Conservation (phyloP, 2,329 filamentous ascomycete genomes). For the Monosporascus sp. region DNA sequence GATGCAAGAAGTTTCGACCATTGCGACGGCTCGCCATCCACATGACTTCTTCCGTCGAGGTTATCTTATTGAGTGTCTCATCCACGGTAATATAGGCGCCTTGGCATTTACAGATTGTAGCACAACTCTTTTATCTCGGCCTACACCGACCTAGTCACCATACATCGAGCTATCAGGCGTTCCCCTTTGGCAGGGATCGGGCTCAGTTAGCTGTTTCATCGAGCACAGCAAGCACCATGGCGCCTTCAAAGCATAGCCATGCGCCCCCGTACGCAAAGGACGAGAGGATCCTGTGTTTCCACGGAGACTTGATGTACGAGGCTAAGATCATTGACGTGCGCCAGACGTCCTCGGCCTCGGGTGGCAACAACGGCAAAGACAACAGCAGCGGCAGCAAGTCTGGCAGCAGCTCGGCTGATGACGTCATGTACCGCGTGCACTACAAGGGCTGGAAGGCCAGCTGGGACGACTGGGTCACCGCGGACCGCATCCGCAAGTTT, state of each 20-base stretch:
- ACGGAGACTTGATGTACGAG: conserved; percentile 95
- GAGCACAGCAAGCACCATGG: conserved; percentile 24
- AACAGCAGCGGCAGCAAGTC: conserved; percentile 46
- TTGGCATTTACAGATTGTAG: too few relatives aligned
- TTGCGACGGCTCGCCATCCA: too few relatives aligned
- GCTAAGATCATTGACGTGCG: conserved; percentile 84
- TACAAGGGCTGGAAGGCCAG: conserved; percentile 99
- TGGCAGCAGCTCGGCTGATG: conserved; percentile 59
- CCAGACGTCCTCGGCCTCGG: conserved; percentile 2
- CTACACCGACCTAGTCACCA: too few relatives aligned
- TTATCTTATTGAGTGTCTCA: too few relatives aligned
- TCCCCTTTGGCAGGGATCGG: background rate
- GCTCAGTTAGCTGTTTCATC: background rate
- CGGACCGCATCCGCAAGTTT: conserved; percentile 89
- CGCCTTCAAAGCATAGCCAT: conserved; percentile 36
- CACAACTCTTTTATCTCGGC: too few relatives aligned
- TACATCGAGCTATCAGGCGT: background rate
- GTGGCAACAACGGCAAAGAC: background rate
- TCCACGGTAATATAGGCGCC: too few relatives aligned
- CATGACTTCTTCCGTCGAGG: too few relatives aligned
- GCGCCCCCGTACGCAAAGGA: conserved; percentile 62
- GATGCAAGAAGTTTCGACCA: background rate
- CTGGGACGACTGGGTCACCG: conserved; percentile 98
- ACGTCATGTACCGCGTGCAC: conserved; percentile 86
- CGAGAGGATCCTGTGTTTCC: conserved; percentile 93